Base-by-base conservation (phyloP, 768 basidiomycete species). In the Trametes meyenii region DNA sequence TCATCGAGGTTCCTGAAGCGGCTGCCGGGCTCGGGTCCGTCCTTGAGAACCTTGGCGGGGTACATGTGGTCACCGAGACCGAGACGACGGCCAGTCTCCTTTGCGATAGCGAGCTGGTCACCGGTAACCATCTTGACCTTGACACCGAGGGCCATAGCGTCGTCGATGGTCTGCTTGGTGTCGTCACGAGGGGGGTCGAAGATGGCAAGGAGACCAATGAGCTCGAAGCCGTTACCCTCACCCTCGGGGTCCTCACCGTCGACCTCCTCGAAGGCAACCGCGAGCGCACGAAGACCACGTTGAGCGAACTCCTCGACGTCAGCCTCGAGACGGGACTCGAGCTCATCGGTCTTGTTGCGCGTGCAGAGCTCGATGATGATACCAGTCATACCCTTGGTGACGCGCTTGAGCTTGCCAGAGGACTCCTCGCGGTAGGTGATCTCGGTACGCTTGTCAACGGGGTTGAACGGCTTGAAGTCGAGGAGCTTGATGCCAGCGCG, bases 81-180 rank as follows among this genome's bases (percentile, higher is more conserved):
- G 50, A 98, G 92, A 80, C 96, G 92, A 75, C 96, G 92, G 62
- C 96, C 96, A 63, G 96, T 98, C 77, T 98, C 96, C 85, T 98
- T 98, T 39, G 96, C 96, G 69, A 98, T 98, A 66, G 96, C 96
- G 73, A 98, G 93, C 81, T 98, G 96, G 75, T 98, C 96, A 82
- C 96, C 96, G n/a, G 96, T 98, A 63, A 98, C 96, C 96, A 98
- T 98, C 89, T 98, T 98, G 75, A 98, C 96, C 74, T 89, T 90
- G 70, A 98, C 95, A 76, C 96, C 96, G 73, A 98, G 93, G 59
- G 89, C 88, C 60, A 94, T 81, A 55, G 96, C 96, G 75, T 98
- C 95, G 71, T 98, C 96, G 72, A 98, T 98, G 19, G 96, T 98
- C 79, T 97, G 92, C 81, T 98, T 97, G 76, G 96, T 98, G 73